phyloP scores from a whole-genome alignment of 164 flowering plant species.

The Vitis rupestris region DNA sequence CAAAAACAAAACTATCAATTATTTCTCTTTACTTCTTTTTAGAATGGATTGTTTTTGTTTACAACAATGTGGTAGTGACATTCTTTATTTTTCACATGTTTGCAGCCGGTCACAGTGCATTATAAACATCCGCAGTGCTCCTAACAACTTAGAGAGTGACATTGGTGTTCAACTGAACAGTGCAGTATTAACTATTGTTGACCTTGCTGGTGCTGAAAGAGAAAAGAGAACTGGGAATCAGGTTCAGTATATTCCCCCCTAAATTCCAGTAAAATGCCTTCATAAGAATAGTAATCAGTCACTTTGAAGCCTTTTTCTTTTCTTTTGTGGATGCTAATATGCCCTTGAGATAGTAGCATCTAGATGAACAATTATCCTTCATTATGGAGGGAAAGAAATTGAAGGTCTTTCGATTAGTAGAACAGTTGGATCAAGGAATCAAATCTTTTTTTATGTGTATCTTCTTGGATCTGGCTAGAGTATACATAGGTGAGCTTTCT shows the following conservation, averaged over 20 bases:
- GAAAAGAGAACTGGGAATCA: constrained; percentile 86
- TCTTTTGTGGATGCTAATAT: neutral
- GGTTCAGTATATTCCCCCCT: constrained; percentile 36
- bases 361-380: no score
- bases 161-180: constrained; percentile 17
- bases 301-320: neutral
- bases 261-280: neutral
- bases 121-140: constrained; percentile 51
- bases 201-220: constrained; percentile 95
- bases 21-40: neutral
- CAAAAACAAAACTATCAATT: neutral
- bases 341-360: no score
- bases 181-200: constrained; percentile 69
- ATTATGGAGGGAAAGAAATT: no score
- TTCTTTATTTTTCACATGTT: constrained; percentile 7
- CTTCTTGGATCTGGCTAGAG: no score
- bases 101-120: constrained; percentile 94
- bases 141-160: constrained; percentile 20
- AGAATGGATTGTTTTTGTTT: neutral
- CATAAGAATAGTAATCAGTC: neutral
- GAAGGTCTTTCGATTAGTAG: no score
- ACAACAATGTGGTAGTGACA: no score
- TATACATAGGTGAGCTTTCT: no score
- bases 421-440: no score
- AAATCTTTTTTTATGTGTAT: no score